These are phyloP conservation scores for Gnomoniopsis sp. DNA, from an alignment of 2,329 filamentous ascomycete genomes.

Conservation along the genomic window DNA sequence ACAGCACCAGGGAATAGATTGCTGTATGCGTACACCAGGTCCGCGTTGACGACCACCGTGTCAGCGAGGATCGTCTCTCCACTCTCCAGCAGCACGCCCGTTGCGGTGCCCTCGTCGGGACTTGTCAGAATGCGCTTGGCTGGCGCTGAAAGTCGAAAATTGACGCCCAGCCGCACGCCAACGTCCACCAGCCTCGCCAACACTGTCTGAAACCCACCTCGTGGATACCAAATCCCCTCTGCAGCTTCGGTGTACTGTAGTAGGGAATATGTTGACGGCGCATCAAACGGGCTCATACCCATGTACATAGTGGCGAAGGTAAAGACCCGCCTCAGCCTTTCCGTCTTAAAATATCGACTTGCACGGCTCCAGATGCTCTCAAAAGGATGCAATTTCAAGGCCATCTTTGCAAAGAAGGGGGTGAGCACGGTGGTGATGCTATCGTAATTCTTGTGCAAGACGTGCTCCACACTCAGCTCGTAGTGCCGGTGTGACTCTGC, in stretches of 20 bases:
- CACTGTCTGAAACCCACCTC: conserved; percentile 66
- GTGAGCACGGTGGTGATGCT: conserved; percentile 53
- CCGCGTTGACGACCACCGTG: conserved; percentile 68
- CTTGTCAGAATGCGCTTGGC: conserved; percentile 54
- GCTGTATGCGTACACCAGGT: conserved; percentile 72
- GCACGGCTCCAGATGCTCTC: conserved; percentile 67
- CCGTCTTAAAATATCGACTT: conserved; percentile 65
- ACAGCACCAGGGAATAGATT: conserved; percentile 55
- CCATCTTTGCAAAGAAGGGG: conserved; percentile 54
- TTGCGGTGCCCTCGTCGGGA: conserved; percentile 47
- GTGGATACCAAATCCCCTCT: conserved; percentile 74
- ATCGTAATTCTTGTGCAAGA: conserved; percentile 67
- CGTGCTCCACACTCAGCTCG: conserved; percentile 62
- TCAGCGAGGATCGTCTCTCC: conserved; percentile 61
- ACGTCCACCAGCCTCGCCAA: conserved; percentile 62
- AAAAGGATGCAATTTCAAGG: conserved; percentile 65
- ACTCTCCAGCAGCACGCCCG: conserved; percentile 56
- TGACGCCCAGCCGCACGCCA: conserved; percentile 58
- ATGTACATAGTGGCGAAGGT: conserved; percentile 82
- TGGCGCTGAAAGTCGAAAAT: conserved; percentile 57
- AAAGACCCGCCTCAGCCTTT: conserved; percentile 66
- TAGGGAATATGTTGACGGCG: conserved; percentile 69
- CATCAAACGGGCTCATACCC: conserved; percentile 76
- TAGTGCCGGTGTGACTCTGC: conserved; percentile 68
- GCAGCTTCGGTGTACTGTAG: conserved; percentile 73